Evolutionary conservation across 2,329 filamentous ascomycete genomes (phyloP).

Genomic region (Parastagonospora nodorum): DNA sequence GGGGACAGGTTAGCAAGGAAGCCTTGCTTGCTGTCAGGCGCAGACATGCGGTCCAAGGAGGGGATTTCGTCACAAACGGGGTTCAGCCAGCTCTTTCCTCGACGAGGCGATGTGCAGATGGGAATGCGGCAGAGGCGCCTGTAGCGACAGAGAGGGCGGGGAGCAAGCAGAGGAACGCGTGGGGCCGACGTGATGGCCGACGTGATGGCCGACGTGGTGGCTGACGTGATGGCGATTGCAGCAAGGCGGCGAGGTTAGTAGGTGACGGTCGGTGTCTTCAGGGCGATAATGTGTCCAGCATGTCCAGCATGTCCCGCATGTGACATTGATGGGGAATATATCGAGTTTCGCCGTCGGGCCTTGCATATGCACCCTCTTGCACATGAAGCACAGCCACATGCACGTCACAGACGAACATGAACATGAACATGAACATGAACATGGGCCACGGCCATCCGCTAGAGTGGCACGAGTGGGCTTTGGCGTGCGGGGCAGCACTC

Average conservation of each 20-base stretch:
- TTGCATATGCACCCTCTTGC: neutral
- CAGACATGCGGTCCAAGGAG: slow-evolving; percentile 46
- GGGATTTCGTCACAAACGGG: slow-evolving; percentile 13
- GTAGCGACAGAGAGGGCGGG: neutral
- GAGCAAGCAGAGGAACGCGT: slow-evolving; percentile 9
- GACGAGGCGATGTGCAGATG: slow-evolving; percentile 4
- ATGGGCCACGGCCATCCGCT: no score
- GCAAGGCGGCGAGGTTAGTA: no score
- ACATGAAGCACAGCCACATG: neutral
- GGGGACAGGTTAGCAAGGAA: slow-evolving; percentile 55
- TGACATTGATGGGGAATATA: neutral
- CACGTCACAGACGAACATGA: neutral
- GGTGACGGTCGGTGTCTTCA: no score
- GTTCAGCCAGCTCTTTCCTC: slow-evolving; percentile 25
- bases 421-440: no score
- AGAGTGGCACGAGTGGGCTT: neutral
- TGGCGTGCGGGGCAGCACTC: slow-evolving; percentile 1
- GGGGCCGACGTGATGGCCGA: slow-evolving; percentile 19
- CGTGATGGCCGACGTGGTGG: neutral
- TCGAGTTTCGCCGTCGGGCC: neutral
- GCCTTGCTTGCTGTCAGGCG: slow-evolving; percentile 49
- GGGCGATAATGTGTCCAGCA: no score
- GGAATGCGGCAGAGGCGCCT: neutral
- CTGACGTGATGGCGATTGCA: slow-evolving; percentile 7
- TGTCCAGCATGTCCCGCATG: no score